These are phyloP conservation scores for Orbilia blumenaviensis DNA, from an alignment of 2,329 filamentous ascomycete species.

Conservation along the genomic window DNA sequence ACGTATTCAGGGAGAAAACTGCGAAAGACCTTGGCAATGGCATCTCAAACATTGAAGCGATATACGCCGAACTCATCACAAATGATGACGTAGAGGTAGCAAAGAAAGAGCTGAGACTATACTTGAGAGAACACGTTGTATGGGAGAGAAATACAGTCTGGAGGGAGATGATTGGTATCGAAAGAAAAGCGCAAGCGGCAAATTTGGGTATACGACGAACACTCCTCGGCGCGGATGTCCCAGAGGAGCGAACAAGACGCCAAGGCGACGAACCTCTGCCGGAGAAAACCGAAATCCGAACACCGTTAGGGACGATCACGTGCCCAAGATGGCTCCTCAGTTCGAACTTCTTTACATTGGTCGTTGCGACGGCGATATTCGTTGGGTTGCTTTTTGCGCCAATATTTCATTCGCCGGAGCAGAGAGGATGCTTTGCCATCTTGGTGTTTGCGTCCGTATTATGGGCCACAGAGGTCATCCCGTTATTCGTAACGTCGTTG, in stretches of 20 bases:
- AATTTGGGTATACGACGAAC: slow-evolving; percentile 82
- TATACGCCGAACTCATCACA: slow-evolving; percentile 84
- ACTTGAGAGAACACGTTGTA: slow-evolving; percentile 94
- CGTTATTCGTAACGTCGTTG: slow-evolving; percentile 93
- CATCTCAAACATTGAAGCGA: slow-evolving; percentile 77
- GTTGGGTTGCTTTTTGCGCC: slow-evolving; percentile 76
- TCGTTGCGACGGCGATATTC: slow-evolving; percentile 78
- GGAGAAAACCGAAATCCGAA: slow-evolving; percentile 74
- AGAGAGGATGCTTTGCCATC: slow-evolving; percentile 95
- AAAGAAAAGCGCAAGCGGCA: slow-evolving; percentile 91
- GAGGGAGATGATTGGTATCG: slow-evolving; percentile 98
- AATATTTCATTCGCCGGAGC: slow-evolving; percentile 85
- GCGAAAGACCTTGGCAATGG: slow-evolving; percentile 75
- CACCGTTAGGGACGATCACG: slow-evolving; percentile 79
- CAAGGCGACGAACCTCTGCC: slow-evolving; percentile 81
- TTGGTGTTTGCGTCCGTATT: slow-evolving; percentile 90
- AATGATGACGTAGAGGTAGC: slow-evolving; percentile 79
- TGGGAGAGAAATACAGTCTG: slow-evolving; percentile 99
- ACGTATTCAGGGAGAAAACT: slow-evolving; percentile 80
- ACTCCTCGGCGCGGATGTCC: slow-evolving; percentile 75
- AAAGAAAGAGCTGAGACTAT: slow-evolving; percentile 84
- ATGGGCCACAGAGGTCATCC: slow-evolving; percentile 98
- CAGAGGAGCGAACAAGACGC: slow-evolving; percentile 73
- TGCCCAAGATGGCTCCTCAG: slow-evolving; percentile 85
- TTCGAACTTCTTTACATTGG: slow-evolving; percentile 78